Evolutionary conservation across 2,329 filamentous ascomycete species (phyloP), one percentile per base, ranked within the genome.

Genomic region (Talaromyces piceae): DNA sequence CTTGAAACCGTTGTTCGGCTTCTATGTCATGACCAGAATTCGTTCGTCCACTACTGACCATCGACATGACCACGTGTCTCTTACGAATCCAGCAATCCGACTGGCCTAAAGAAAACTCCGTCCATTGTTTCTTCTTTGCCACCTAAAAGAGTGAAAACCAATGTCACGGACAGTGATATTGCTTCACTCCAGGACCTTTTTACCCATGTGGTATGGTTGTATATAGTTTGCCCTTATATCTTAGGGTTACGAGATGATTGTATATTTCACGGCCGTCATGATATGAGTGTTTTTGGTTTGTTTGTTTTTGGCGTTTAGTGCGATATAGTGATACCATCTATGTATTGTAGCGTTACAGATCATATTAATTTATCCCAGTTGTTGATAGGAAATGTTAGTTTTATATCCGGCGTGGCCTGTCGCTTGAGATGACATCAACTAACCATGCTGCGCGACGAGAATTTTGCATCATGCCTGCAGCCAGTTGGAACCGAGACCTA

Each of bases 1-100:
- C 3, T 61, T 77, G 44, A 77, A 78, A 49, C 76, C 75, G 0
- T 58, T 78, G 2, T 52, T 47, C 23, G 45, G 50, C 6, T 26
- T 39, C 11, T 52, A 52, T 5, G 37, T 52, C 31, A 39, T 48
- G 7, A 52, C 50, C n/a, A 31, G 30, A 41, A 52, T 51, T 13
- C 45, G 50, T 22, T 52, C 50, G 20, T 43, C 41, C 20, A 23
- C 33, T n/a, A 47, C 33, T 22, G 44, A 44, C 6, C 23, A 41
- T 28, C 25, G 37, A 22, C 41, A 27, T 27, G 44, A 47, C 23
- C 18, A 23, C 39, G 22, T 41, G 39, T n/a, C 39, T 13, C 23
- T 22, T 41, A 22, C 39, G 39, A 23, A 41, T 5, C 39, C 18
- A 16, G 18, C 22, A 3, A 41, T 41, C 23, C 39, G 39, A 12